Evolutionary conservation across 768 basidiomycete species (phyloP), one percentile per base, ranked within the genome.

Genomic region (Cubamyces sp.): DNA sequence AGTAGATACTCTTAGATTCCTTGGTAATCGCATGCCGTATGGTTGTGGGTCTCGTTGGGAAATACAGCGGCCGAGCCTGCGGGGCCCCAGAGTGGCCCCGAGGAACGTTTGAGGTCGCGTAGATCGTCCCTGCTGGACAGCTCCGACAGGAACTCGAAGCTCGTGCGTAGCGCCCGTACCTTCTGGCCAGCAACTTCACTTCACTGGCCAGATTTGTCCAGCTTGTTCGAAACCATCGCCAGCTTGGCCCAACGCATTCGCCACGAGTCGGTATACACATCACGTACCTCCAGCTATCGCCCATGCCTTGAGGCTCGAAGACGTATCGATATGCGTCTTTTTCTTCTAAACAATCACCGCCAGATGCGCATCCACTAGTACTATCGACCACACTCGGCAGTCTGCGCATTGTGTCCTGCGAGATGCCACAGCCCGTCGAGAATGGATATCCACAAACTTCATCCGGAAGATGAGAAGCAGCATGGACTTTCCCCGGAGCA

Each of bases 401-500:
- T 11, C 34, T 34, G 34, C 34, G 34, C 34, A 5, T 34, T 5
- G 6, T 1, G 34, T 34, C 34, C 34, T 34, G 34, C 34, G 34
- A 34, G 34, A 34, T 34, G 34, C 34, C 34, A 34, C 34, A 34
- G 34, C 11, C 5, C 34, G 11, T 11, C 34, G 6, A 11, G n/a
- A 8, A 56, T 45, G 55, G 55, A 57, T 42, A 45, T 37, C 40
- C 14, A 46, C 28, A 52, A 53, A 54, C 45, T 54, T 63, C 54
- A 45, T 19, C 57, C 57, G 57, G 57, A 40, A 28, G 53, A 57
- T 57, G 50, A 47, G 54, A 64, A 60, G 11, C 28, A 15, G 16
- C 8, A 1, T 25, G 63, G 63, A 51, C 53, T 64, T 60, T 60
- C 63, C 43, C 58, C 63, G 63, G 63, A 43, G 42, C 63, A 34